Evolutionary conservation across 306 rosid genomes (phyloP).

Genomic region (Gastrolobium bilobum): DNA sequence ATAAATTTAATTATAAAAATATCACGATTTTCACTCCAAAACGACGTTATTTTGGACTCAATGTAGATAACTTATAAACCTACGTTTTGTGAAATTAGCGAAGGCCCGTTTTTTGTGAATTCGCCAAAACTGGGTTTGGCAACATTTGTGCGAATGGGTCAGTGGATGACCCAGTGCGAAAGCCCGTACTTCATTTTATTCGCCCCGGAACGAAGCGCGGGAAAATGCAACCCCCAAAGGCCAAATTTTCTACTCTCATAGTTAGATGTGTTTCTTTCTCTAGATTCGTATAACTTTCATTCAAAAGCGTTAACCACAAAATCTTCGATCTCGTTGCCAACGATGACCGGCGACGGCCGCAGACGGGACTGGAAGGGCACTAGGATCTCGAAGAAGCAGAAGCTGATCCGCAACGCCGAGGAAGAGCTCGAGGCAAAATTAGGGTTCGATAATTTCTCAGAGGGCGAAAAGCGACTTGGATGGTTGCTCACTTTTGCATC

Average conservation of each 20-base stretch:
- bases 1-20: too few species aligned
- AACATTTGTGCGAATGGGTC: too few species aligned
- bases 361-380: slow-evolving; percentile 61
- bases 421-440: slow-evolving; percentile 89
- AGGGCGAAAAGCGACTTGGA: slow-evolving; percentile 91
- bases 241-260: not conserved
- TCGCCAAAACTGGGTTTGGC: too few species aligned
- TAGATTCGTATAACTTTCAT: not conserved
- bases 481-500: slow-evolving; percentile 86
- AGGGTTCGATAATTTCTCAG: slow-evolving; percentile 84
- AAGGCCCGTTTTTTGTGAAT: too few species aligned
- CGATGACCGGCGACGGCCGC: slow-evolving; percentile 69
- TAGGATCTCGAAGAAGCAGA: slow-evolving; percentile 71
- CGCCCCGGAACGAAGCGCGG: slow-evolving; percentile 47
- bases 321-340: not conserved
- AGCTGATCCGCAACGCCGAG: slow-evolving; percentile 74
- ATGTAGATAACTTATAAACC: too few species aligned
- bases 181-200: too few species aligned
- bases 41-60: too few species aligned
- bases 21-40: too few species aligned
- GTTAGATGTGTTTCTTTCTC: not conserved
- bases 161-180: too few species aligned
- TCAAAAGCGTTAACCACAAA: not conserved
- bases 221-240: slow-evolving; percentile 35
- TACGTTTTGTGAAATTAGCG: too few species aligned